Base-by-base conservation (phyloP, 179 eudicot species). In the Beta lomatogona region DNA sequence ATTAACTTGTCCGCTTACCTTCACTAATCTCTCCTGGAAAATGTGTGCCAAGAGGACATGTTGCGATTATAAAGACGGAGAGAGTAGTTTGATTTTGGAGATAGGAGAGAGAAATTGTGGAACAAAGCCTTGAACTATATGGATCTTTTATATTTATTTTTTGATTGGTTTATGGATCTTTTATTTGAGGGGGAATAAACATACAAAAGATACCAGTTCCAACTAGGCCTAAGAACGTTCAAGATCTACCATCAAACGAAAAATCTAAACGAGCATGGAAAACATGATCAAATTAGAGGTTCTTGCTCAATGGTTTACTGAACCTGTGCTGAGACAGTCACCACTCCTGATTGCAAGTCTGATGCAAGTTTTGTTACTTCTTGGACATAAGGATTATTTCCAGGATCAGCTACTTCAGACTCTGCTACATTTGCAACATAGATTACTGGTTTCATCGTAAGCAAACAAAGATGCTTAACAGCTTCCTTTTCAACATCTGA, bases 371-470 rank as follows among this genome's bases (percentile, higher is more conserved):
- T 85, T 86, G 86, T 88, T 73, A 96, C 96, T 67, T 94, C 93
- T 83, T 91, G 90, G 75, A 96, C 99, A 88, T 88, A 82, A 83
- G 89, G 83, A 89, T 94, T 94, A 73, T 28, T 88, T 82, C 82
- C 91, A 83, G 98, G 92, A n/a, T 86, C 93, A 75, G 97, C 96
- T 72, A 96, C 81, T 88, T 96, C 98, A 88, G 97, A 85, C 79
- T 96, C 99, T 79, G 99, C 95, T 25, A 96, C 99, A 87, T 96
- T 96, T 58, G 97, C 98, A 65, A 96, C 96, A 87, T 91, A 96
- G 52, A 91, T 93, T 54, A 96, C 87, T 63, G 98, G 99, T 86
- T 96, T 96, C 94, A 92, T 87, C 31, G 99, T 93, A 66, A 96
- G 97, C 83, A 96, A 88, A 88, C 98, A 96, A 66, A 96, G 96